These are phyloP conservation scores for Candida xyloterini DNA, from an alignment of 805 yeast genomes.

Conservation along the genomic window DNA sequence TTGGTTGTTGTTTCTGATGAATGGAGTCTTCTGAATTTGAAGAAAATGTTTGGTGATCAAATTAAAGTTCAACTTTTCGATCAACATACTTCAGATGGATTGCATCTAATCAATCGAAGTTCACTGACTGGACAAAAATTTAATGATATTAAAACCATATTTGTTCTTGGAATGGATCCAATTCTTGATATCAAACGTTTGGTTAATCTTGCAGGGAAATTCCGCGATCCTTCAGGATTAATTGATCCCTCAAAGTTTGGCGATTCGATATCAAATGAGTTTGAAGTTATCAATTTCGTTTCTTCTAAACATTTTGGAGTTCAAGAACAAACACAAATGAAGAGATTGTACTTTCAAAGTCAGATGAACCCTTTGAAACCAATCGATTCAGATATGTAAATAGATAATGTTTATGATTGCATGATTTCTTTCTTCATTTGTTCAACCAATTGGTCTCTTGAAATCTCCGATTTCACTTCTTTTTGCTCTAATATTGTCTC, in stretches of 20 bases:
- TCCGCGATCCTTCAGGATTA: conserved; percentile 23
- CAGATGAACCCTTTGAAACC: not conserved
- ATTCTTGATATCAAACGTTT: conserved; percentile 24
- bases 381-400: not conserved
- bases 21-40: not conserved
- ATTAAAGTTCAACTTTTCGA: not conserved
- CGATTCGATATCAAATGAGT: not conserved
- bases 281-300: conserved; percentile 8
- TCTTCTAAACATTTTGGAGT: conserved; percentile 25
- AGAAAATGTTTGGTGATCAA: not conserved
- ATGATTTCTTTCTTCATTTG: not conserved
- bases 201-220: conserved; percentile 27
- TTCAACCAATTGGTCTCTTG: not conserved
- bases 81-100: not conserved
- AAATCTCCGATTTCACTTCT: not conserved
- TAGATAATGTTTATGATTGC: not conserved
- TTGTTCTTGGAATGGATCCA: conserved; percentile 34
- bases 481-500: not conserved
- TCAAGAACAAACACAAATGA: conserved; percentile 32
- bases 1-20: conserved; percentile 29
- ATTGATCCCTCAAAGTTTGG: conserved; percentile 17
- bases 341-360: conserved; percentile 27
- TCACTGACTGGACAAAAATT: conserved; percentile 26
- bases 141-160: conserved; percentile 24
- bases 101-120: conserved; percentile 26